Evolutionary conservation across 1,284 basidiomycete genomes (phyloP), one percentile per base, ranked within the genome.

Genomic region (Ceratobasidium sp.): DNA sequence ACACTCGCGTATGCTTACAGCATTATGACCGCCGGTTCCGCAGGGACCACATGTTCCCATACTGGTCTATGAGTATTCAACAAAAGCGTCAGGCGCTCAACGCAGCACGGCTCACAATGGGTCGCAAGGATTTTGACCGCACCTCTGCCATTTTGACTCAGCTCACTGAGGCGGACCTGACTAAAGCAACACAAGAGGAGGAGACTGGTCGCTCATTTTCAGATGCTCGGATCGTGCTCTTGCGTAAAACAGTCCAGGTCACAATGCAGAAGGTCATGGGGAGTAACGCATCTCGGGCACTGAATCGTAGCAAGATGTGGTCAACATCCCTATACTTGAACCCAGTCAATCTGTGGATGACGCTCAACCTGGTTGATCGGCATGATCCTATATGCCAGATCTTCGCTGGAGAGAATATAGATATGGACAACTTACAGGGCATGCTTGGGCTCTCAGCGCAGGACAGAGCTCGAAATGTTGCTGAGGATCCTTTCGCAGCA

Each of bases 381-480:
- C 77, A 82, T 59, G 76, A 81, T 72, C 80, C 78, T 0, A 77
- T 82, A 18, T 82, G 77, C 0, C 83, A 85, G 58, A 72, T 85
- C 0, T 79, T 85, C 26, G 78, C 79, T 0, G 82, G 85, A 0
- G 78, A 80, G 59, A 71, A 82, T 0, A 83, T 85, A 4, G 76
- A 85, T 52, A 46, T 85, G 38, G 81, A 85, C 62, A 7, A 66
- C 0, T 83, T 84, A 63, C 38, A 71, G 0, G 28, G 73, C 1
- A 75, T 74, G 5, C 21, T 71, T 11, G 82, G 81, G 0, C 83
- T 81, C 0, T 76, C 77, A 21, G 75, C 67, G 2, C 69, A 76
- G 0, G 14, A 79, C 50, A 76, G 80, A 0, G 79, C 79, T 0
- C 6, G 61, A 0, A 84, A 82, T 54, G 79, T 85, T 3, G 80